These are phyloP conservation scores for Favolaschia claudopus DNA, from an alignment of 768 basidiomycete species.

Conservation along the genomic window DNA sequence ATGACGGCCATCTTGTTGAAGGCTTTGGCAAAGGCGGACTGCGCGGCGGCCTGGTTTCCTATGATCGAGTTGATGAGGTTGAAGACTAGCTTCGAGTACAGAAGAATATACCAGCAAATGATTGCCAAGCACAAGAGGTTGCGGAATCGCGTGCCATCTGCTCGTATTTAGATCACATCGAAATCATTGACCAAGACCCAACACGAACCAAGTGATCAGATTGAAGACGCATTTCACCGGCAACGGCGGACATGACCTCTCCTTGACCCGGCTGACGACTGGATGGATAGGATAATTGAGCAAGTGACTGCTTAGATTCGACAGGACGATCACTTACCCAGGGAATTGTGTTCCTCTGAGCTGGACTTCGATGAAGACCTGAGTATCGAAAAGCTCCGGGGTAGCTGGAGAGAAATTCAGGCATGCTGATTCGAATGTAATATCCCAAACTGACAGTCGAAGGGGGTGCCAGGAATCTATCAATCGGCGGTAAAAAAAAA, in stretches of 20 bases:
- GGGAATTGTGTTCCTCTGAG: conserved; percentile 9
- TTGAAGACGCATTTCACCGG: conserved; percentile 34
- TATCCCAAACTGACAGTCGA: no score
- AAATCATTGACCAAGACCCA: background rate
- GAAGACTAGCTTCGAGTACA: background rate
- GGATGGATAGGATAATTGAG: background rate
- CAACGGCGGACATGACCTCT: conserved; percentile 30
- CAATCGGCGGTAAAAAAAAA: no score
- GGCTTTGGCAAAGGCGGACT: conserved; percentile 24
- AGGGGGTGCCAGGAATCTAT: no score
- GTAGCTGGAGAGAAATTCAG: no score
- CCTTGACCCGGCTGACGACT: conserved; percentile 6
- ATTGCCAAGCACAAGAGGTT: conserved; percentile 35
- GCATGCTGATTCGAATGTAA: no score
- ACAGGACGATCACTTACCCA: background rate
- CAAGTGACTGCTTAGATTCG: no score
- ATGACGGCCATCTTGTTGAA: conserved; percentile 31
- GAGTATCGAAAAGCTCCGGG: no score
- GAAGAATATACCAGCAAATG: conserved; percentile 24
- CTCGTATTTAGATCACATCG: conserved; percentile 3
- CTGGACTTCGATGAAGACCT: no score
- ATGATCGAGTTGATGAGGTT: background rate
- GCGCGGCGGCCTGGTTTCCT: conserved; percentile 28
- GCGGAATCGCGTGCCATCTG: conserved; percentile 30
- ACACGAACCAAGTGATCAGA: conserved; percentile 25